Percentiles rank a stretch among this genome's conserved stretches.
Evolutionary conservation across 345 rosid genomes (phyloP).

Genomic region (Hibiscus mutabilis): DNA sequence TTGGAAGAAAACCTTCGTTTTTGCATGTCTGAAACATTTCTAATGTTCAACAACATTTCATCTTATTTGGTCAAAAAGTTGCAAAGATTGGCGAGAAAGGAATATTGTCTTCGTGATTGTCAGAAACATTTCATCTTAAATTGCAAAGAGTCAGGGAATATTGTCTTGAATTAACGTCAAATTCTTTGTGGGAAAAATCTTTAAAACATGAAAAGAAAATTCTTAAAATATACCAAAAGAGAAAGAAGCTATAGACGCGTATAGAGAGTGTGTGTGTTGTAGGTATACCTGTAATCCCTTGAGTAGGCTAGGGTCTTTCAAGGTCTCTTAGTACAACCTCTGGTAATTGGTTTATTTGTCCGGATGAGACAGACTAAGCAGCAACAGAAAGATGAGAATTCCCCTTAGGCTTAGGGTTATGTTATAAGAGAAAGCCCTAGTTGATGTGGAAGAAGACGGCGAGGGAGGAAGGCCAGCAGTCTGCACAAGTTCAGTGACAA

Average conservation of each 20-base stretch:
- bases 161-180: not conserved
- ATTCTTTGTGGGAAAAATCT: not conserved
- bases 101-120: no score
- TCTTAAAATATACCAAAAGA: not conserved
- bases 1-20: no score
- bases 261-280: not conserved
- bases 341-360: slow-evolving; percentile 3
- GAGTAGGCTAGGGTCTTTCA: slow-evolving; percentile 12
- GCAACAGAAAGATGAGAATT: slow-evolving; percentile 11
- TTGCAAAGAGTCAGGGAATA: not conserved
- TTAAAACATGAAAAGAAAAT: not conserved
- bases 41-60: no score
- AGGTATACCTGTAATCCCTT: slow-evolving; percentile 2
- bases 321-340: not conserved
- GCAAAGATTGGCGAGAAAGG: no score
- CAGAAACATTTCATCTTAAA: slow-evolving; percentile 5
- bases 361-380: slow-evolving; percentile 12
- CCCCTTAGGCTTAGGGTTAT: not conserved
- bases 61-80: no score
- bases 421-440: slow-evolving; percentile 12
- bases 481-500: slow-evolving; percentile 11
- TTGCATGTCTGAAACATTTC: no score
- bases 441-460: not conserved
- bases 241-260: not conserved
- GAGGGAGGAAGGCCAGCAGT: not conserved